Percentiles rank a stretch among this genome's conserved stretches.
phyloP scores from a whole-genome alignment of 2,329 filamentous ascomycete genomes.

The Colletotrichum theobromicola region DNA sequence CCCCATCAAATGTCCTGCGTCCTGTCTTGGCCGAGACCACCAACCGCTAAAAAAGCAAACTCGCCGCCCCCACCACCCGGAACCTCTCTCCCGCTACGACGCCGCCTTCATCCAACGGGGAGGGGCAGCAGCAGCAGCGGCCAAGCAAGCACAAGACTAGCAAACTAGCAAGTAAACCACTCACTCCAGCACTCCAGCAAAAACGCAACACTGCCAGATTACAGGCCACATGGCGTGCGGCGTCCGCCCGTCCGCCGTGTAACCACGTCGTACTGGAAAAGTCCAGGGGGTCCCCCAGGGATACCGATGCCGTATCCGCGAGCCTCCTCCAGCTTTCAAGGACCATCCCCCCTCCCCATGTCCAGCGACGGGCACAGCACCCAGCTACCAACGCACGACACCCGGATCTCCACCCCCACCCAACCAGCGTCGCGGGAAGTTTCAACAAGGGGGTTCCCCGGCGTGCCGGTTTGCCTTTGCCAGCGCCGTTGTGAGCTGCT shows the following conservation, averaged over 20 bases:
- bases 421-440: constrained; percentile 1
- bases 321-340: neutral
- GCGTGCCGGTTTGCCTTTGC: neutral
- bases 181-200: neutral
- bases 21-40: neutral
- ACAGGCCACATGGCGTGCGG: neutral
- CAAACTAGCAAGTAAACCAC: neutral
- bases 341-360: neutral
- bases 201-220: neutral
- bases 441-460: constrained; percentile 11
- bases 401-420: constrained; percentile 7
- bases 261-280: neutral
- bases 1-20: neutral
- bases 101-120: neutral
- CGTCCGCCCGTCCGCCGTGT: neutral
- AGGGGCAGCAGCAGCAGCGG: neutral
- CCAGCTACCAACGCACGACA: neutral
- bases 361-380: neutral
- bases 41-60: neutral
- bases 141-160: neutral
- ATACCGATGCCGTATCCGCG: neutral
- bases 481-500: neutral
- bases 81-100: neutral
- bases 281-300: neutral
- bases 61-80: neutral